These are phyloP conservation scores for Colletotrichum ledebouriae DNA, from an alignment of 2,329 filamentous ascomycete species.

Conservation along the genomic window DNA sequence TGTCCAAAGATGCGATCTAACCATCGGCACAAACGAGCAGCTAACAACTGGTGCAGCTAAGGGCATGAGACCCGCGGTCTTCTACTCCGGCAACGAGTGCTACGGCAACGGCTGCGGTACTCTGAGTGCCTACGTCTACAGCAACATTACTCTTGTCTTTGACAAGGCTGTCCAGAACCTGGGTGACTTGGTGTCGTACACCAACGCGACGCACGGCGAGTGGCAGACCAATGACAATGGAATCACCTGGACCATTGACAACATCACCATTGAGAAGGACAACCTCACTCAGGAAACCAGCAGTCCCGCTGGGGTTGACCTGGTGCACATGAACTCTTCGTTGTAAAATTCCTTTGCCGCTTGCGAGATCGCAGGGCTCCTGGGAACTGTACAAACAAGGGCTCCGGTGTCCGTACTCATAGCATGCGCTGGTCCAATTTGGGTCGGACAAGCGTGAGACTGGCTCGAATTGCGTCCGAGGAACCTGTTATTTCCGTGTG, in stretches of 20 bases:
- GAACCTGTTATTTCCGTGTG: too few relatives aligned
- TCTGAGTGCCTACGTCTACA: constrained; percentile 22
- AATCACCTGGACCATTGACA: constrained; percentile 29
- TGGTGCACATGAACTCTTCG: background rate
- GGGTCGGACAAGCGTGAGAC: too few relatives aligned
- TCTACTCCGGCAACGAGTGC: constrained; percentile 35
- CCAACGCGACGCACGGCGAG: constrained; percentile 30
- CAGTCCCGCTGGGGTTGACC: too few relatives aligned
- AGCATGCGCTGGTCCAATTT: background rate
- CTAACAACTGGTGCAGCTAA: constrained; percentile 21
- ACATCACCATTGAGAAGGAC: constrained; percentile 30
- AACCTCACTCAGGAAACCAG: constrained; percentile 15
- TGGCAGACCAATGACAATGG: constrained; percentile 31
- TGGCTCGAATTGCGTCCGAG: too few relatives aligned
- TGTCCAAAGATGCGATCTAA: background rate
- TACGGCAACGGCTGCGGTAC: constrained; percentile 30
- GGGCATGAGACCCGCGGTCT: constrained; percentile 28
- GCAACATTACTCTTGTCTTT: constrained; percentile 33
- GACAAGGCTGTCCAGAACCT: constrained; percentile 23
- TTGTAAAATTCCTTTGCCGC: constrained; percentile 9
- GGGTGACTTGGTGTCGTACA: constrained; percentile 23
- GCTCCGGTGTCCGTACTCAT: background rate
- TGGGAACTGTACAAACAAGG: background rate
- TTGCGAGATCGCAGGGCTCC: background rate
- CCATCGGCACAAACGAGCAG: background rate